phyloP scores from a whole-genome alignment of 352 stramenopile genomes.

The Globisporangium cederbergense region DNA sequence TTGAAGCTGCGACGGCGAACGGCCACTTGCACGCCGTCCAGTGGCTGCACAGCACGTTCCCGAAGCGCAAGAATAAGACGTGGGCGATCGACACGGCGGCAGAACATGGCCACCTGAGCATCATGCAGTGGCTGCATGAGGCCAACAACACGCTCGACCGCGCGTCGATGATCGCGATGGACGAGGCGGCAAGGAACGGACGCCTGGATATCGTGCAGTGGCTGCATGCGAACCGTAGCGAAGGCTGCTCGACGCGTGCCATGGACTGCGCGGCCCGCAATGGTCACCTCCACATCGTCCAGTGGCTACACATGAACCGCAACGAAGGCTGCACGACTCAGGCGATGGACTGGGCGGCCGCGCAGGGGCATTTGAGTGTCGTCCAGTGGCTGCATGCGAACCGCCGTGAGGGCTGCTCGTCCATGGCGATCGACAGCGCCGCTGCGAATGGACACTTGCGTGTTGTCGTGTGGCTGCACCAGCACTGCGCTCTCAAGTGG shows the following conservation, averaged over 20 bases:
- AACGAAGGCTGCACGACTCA: slow-evolving; percentile 51
- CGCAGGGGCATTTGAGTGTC: slow-evolving; percentile 51
- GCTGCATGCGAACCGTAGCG: slow-evolving; percentile 7
- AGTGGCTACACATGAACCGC: slow-evolving; percentile 61
- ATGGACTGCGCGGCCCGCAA: slow-evolving; percentile 15
- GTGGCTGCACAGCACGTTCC: slow-evolving; percentile 12
- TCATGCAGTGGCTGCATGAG: slow-evolving; percentile 11
- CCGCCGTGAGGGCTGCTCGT: slow-evolving; percentile 39
- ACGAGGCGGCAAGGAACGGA: slow-evolving; percentile 9
- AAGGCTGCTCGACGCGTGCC: slow-evolving; percentile 10
- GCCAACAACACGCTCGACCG: slow-evolving; percentile 4
- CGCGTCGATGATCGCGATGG: slow-evolving; percentile 7
- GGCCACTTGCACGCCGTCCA: slow-evolving; percentile 11
- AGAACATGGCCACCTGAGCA: slow-evolving; percentile 5
- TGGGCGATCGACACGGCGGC: slow-evolving; percentile 15
- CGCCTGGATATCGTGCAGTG: slow-evolving; percentile 10
- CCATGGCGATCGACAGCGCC: slow-evolving; percentile 7
- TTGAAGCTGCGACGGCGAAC: slow-evolving; percentile 9
- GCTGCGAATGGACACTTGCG: slow-evolving; percentile 6
- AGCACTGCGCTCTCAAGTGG: neutral
- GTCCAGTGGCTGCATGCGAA: slow-evolving; percentile 59
- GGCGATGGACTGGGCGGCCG: slow-evolving; percentile 67
- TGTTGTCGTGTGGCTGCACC: slow-evolving; percentile 8
- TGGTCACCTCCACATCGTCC: slow-evolving; percentile 12
- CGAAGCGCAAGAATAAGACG: slow-evolving; percentile 6